These are phyloP conservation scores for Hyphodiscus hymeniophilus DNA, from an alignment of 495 filamentous ascomycete species.

Conservation along the genomic window DNA sequence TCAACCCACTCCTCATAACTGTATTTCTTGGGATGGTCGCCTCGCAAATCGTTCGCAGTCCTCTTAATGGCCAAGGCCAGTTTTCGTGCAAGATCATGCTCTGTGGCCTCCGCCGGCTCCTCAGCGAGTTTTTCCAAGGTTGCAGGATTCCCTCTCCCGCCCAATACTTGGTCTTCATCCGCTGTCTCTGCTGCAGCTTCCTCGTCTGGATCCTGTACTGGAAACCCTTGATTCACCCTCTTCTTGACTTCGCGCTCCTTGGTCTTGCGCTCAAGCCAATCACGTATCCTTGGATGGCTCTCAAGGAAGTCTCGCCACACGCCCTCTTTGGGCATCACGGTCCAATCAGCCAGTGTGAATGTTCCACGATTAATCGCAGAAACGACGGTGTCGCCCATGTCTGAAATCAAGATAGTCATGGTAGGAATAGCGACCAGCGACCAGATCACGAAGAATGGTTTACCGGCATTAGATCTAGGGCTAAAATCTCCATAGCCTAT, in stretches of 20 bases:
- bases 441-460: conserved; percentile 77
- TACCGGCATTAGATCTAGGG: conserved; percentile 58
- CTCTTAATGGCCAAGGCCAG: conserved; percentile 51
- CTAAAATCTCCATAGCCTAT: conserved; percentile 71
- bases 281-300: conserved; percentile 16
- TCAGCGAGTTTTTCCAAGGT: conserved; percentile 40
- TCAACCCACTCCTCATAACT: conserved; percentile 66
- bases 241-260: conserved; percentile 23
- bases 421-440: conserved; percentile 66
- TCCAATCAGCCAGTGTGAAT: conserved; percentile 56
- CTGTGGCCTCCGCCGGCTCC: conserved; percentile 26
- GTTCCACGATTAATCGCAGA: conserved; percentile 53
- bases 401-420: conserved; percentile 66
- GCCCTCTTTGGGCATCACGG: conserved; percentile 49
- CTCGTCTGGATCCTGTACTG: conserved; percentile 30
- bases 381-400: conserved; percentile 62
- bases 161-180: not conserved
- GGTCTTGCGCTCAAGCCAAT: conserved; percentile 16
- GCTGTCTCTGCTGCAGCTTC: conserved; percentile 10
- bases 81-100: conserved; percentile 50
- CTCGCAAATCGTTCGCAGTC: conserved; percentile 49
- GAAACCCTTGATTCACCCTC: conserved; percentile 22
- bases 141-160: conserved; percentile 4
- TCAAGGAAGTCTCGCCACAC: conserved; percentile 31
- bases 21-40: conserved; percentile 46